Evolutionary conservation across 2,329 filamentous ascomycete genomes (phyloP), one percentile per base, ranked within the genome.

Genomic region (Fusarium stilboides): DNA sequence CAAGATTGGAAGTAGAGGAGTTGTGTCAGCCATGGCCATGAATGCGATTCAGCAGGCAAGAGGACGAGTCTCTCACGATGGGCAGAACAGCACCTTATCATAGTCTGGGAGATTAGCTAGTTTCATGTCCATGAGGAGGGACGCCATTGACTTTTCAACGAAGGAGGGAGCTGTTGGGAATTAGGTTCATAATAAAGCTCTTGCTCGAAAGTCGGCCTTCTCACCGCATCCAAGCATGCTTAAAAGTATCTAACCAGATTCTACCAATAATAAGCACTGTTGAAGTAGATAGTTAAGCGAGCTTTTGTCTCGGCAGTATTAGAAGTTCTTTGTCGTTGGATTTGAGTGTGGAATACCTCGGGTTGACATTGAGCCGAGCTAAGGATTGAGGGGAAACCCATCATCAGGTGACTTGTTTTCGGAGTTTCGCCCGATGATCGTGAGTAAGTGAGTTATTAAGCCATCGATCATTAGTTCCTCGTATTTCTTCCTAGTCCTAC

Each of bases 21-120:
- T 66, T 20, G 37, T 66, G 1, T 49, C 56, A 6, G 50, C 50
- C 5, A 61, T 66, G 56, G 62, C 55, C 1, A 26, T 62, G 40
- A 47, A 45, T 28, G 62, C 56, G 7, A 65, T 66, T n/a, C 43
- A 19, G 3, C 26, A 20, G 5, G 24, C 40, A 15, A 19, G 6
- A 8, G 5, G 14, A 13, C 15, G 20, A 42, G 13, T 7, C n/a
- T 14, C 14, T 7, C 12, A 4, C 8, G 10, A 31, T 31, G 10
- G 28, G 10, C 13, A 31, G 12, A 31, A 3, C 13, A 31, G 28
- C 10, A 3, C 5, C 9, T 33, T 46, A 1, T 10, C 8, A 17
- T 43, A 4, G 5, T 31, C 3, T 31, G 10, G 3, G 3, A 5
- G 10, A 13, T 2, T 12, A 12, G 10, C 28, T 13, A 31, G 28